These are phyloP conservation scores for Pseudozyma thailandica DNA, from an alignment of 1,284 basidiomycete genomes.

Conservation along the genomic window DNA sequence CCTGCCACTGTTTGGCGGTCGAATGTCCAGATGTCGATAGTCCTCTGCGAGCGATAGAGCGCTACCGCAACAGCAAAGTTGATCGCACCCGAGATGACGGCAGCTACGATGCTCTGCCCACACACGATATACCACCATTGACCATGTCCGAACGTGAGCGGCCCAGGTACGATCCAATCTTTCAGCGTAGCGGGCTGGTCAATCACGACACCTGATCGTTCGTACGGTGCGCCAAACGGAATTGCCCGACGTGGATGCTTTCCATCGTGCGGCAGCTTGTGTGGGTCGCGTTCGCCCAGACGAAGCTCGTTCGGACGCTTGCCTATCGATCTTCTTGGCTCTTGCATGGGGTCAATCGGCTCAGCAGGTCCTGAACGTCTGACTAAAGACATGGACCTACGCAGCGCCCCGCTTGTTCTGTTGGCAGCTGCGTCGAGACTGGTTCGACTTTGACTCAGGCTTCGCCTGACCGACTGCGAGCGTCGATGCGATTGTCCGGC, in stretches of 20 bases:
- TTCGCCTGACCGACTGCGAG: conserved; percentile 15
- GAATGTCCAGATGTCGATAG: conserved; percentile 58
- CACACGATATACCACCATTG: conserved; percentile 50
- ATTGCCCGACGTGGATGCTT: conserved; percentile 21
- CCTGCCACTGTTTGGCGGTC: conserved; percentile 59
- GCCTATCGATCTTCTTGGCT: conserved; percentile 45
- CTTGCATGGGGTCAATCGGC: conserved; percentile 44
- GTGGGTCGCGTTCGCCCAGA: conserved; percentile 31
- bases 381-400: conserved; percentile 19
- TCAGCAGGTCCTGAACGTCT: conserved; percentile 1
- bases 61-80: conserved; percentile 64
- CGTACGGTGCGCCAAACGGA: conserved; percentile 49
- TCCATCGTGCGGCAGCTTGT: conserved; percentile 8
- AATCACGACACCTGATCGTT: conserved; percentile 44
- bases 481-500: conserved; percentile 16
- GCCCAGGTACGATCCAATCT: conserved; percentile 45
- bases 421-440: conserved; percentile 17
- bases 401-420: conserved; percentile 15
- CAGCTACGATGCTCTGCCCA: conserved; percentile 38
- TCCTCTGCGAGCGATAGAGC: conserved; percentile 44
- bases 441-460: conserved; percentile 10
- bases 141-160: conserved; percentile 33
- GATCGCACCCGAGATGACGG: conserved; percentile 55
- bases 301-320: conserved; percentile 39
- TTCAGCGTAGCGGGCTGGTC: conserved; percentile 24